These are phyloP conservation scores for Diddensiella caesifluorescens DNA, from an alignment of 805 yeast genomes.

Conservation along the genomic window DNA sequence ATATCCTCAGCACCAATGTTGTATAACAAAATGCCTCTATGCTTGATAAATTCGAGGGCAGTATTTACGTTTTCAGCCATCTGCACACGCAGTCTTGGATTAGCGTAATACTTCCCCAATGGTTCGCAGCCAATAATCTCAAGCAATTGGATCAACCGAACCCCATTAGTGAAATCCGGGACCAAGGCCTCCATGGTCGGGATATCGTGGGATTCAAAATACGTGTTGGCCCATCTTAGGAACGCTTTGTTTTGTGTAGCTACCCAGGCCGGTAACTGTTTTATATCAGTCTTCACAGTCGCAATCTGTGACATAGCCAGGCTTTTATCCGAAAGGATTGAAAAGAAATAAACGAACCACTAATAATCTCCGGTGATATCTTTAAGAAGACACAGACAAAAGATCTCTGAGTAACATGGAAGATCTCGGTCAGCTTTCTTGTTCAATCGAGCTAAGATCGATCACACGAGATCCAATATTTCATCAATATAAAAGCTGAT, in stretches of 20 bases:
- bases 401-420: too few species aligned
- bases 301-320: constrained; percentile 1
- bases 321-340: too few species aligned
- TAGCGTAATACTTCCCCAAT: constrained; percentile 31
- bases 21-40: constrained; percentile 33
- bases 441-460: too few species aligned
- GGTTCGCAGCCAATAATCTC: constrained; percentile 35
- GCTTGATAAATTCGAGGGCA: constrained; percentile 34
- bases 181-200: constrained; percentile 26
- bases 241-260: constrained; percentile 37
- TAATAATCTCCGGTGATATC: too few species aligned
- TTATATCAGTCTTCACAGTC: not conserved
- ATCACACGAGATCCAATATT: too few species aligned
- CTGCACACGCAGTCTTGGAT: constrained; percentile 35
- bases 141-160: constrained; percentile 33
- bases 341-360: too few species aligned
- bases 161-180: constrained; percentile 33
- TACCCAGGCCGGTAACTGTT: constrained; percentile 36
- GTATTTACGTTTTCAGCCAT: constrained; percentile 35
- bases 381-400: too few species aligned
- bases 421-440: too few species aligned
- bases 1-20: constrained; percentile 69
- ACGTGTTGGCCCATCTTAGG: constrained; percentile 36
- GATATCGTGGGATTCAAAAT: constrained; percentile 26
- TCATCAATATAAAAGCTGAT: too few species aligned